phyloP scores from a whole-genome alignment of 371 early-diverging fungal species.

The Mucor sp. region DNA sequence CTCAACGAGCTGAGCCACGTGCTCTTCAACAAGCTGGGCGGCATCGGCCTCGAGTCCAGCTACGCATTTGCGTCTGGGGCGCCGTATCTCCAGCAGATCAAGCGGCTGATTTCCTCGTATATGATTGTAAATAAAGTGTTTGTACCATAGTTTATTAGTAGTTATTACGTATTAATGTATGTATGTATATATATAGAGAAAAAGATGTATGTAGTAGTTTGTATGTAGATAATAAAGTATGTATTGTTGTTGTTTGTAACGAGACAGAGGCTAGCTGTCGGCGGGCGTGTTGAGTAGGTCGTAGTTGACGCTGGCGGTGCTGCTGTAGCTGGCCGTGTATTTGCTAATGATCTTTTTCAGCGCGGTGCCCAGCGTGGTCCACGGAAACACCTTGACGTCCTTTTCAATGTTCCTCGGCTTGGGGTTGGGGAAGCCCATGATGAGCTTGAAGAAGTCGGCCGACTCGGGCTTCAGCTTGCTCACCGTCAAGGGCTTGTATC shows the following conservation, averaged over 20 bases:
- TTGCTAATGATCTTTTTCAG: constrained; percentile 78
- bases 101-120: not conserved
- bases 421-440: constrained; percentile 83
- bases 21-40: not conserved
- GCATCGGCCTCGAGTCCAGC: not conserved
- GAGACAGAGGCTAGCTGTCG: not conserved
- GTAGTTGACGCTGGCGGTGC: constrained; percentile 39
- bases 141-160: not conserved
- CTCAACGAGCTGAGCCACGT: not conserved
- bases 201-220: not conserved
- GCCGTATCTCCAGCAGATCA: constrained; percentile 1
- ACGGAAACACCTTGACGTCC: constrained; percentile 82
- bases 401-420: constrained; percentile 88
- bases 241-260: constrained; percentile 5
- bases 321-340: constrained; percentile 56
- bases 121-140: constrained; percentile 13
- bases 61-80: constrained; percentile 5
- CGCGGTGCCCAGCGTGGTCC: constrained; percentile 67
- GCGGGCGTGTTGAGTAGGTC: constrained; percentile 1
- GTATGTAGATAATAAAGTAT: not conserved
- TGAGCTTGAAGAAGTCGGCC: constrained; percentile 73
- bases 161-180: not conserved
- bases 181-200: no score
- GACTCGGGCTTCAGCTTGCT: constrained; percentile 72
- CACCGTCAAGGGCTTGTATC: constrained; percentile 76